Evolutionary conservation across 495 filamentous ascomycete species (phyloP), one percentile per base, ranked within the genome.

Genomic region (Hypomontagnella monticulosa): DNA sequence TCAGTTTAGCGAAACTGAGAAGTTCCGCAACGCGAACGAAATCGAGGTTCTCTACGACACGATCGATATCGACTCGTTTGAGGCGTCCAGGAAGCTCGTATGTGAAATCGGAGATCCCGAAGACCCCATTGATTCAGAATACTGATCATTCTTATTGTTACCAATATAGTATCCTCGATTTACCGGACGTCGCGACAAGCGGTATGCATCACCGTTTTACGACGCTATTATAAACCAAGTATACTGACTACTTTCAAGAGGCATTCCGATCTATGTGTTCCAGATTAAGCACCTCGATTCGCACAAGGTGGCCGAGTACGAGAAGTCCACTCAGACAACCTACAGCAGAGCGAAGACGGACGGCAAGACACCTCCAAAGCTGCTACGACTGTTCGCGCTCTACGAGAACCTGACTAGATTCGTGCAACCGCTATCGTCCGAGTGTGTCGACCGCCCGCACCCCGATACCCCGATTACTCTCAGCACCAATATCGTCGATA

Each of bases 381-480:
- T 93, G 56, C 80, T 96, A 32, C 89, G 90, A 12, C 82, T 96
- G 9, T 94, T 96, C 71, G 91, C 92, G 4, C 81, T 96, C 32
- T 97, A 96, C 76, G 93, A 97, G 77, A 93, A 93, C 69, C 79
- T 96, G 14, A 91, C 89, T n/a, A 83, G 88, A 63, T 97, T 96
- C 76, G 88, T 91, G 40, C 87, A 94, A 81, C 92, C 92, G 2
- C 75, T 97, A 19, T 93, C 89, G 73, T 89, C 91, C 11, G 81
- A 87, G 40, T 80, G 94, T 27, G 73, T 75, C 37, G 83, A 91
- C 57, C 84, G 93, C 67, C 84, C 88, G 3, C 80, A 93, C 73
- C 81, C 87, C 11, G 83, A 87, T 48, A 92, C 88, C 8, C 93
- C 93, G 2, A 89, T 95, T 44, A 90, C 91, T n/a, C 87, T 92